Evolutionary conservation across 2,329 filamentous ascomycete genomes (phyloP), one percentile per base, ranked within the genome.

Genomic region (Gnomoniopsis smithogilvyi): DNA sequence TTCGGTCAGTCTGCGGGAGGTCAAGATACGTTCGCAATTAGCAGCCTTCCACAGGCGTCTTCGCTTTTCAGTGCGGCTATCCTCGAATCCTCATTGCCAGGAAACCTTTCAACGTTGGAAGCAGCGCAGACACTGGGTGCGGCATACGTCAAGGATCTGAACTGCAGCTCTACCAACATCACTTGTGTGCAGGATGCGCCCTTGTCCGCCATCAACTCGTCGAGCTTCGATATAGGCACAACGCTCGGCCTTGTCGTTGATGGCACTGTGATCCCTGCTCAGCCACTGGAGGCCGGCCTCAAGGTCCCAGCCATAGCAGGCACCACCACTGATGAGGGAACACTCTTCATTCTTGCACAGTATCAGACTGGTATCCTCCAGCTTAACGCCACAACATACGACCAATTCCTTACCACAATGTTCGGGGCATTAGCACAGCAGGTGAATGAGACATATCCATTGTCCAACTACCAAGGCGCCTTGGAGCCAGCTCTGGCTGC

Each of bases 1-100:
- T 68, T 67, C 38, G 69, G 67, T 22, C 62, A 71, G 60, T 69
- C 67, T 2, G 67, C 69, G 1, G 68, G 69, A 1, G 67, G 66
- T 14, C 21, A 41, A 11, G 62, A 70, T 30, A 47, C 62, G n/a
- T 70, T 64, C 54, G 57, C 64, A 8, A 36, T 71, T 30, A 64
- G 65, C 22, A 68, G 67, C 8, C 60, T 69, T 11, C 67, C 69
- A 1, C 64, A 69, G 48, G 65, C 68, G 6, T 26, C 62, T 3
- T 34, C 57, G 10, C 60, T 70, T 10, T 63, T 69, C 21, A 51
- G 58, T 21, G 63, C 67, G 4, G 68, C 63, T 4, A 64, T 64
- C 4, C 51, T 71, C 12, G 62, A 70, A 54, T 71, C 68, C 11
- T 68, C 67, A 2, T 64, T 58, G 6, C 68, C 67, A 2, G 58